Conservation (phyloP, 2,329 filamentous ascomycete species). For the Tolypocladium guangdongense region DNA sequence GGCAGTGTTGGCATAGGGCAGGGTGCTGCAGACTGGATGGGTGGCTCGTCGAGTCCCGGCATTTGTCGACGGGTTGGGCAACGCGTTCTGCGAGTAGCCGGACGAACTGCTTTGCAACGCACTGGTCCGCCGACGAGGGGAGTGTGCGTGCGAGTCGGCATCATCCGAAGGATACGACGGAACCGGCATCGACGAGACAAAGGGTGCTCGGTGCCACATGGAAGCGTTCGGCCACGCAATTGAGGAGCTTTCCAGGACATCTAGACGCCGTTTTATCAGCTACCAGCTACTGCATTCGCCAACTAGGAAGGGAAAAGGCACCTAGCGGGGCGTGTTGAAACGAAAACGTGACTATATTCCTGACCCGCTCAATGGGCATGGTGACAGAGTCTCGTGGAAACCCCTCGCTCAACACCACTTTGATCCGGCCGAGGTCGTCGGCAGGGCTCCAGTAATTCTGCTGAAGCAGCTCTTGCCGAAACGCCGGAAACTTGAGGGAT, state of each 20-base stretch:
- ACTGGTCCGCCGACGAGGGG: constrained; percentile 35
- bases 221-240: constrained; percentile 71
- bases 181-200: constrained; percentile 28
- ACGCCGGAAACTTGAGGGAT: constrained; percentile 59
- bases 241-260: constrained; percentile 58
- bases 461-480: constrained; percentile 56
- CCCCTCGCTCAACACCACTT: constrained; percentile 64
- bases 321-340: constrained; percentile 77
- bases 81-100: neutral
- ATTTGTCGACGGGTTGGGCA: neutral
- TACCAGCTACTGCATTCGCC: neutral
- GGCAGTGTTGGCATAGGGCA: neutral
- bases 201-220: constrained; percentile 50
- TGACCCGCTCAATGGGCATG: constrained; percentile 52
- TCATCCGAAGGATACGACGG: constrained; percentile 32
- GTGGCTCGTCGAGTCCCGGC: constrained; percentile 4
- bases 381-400: constrained; percentile 43
- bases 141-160: constrained; percentile 51
- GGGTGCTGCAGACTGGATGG: constrained; percentile 4
- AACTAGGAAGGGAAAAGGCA: constrained; percentile 25
- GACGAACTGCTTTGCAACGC: neutral
- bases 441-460: constrained; percentile 62
- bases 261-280: constrained; percentile 19
- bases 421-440: constrained; percentile 65
- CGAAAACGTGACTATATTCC: constrained; percentile 66